Conservation (phyloP, 805 yeast species). For the Monosporozyma aerobia region DNA sequence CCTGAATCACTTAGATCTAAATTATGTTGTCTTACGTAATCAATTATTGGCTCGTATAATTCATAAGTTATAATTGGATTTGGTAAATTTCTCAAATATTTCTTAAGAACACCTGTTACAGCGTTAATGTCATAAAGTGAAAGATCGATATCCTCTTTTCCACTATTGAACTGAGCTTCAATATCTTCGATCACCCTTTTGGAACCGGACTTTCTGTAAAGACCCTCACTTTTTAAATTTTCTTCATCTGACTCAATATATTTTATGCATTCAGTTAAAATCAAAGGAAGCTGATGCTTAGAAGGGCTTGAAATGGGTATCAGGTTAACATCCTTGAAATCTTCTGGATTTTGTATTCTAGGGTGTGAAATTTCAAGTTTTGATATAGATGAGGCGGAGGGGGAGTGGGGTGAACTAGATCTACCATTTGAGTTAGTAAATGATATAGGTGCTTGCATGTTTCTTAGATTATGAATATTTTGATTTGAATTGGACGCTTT, state of each 20-base stretch:
- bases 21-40: conserved; percentile 34
- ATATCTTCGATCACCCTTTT: conserved; percentile 40
- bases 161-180: conserved; percentile 16
- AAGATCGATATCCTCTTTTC: conserved; percentile 15
- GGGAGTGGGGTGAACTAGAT: not conserved
- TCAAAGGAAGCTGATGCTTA: conserved; percentile 43
- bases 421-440: not conserved
- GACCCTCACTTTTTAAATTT: conserved; percentile 61
- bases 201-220: conserved; percentile 83
- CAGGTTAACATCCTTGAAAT: conserved; percentile 31
- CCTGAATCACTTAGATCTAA: conserved; percentile 10
- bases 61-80: conserved; percentile 75
- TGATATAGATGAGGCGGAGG: not conserved
- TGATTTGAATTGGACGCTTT: conserved; percentile 4
- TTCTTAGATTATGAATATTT: not conserved
- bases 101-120: conserved; percentile 74
- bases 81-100: conserved; percentile 77
- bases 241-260: conserved; percentile 71
- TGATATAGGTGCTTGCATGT: not conserved
- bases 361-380: conserved; percentile 31
- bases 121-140: conserved; percentile 70
- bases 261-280: conserved; percentile 58
- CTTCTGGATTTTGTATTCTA: conserved; percentile 28
- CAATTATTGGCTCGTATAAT: conserved; percentile 58
- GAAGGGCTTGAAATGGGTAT: conserved; percentile 15